phyloP scores from a whole-genome alignment of 2,329 filamentous ascomycete species.

The Beauveria varroae region DNA sequence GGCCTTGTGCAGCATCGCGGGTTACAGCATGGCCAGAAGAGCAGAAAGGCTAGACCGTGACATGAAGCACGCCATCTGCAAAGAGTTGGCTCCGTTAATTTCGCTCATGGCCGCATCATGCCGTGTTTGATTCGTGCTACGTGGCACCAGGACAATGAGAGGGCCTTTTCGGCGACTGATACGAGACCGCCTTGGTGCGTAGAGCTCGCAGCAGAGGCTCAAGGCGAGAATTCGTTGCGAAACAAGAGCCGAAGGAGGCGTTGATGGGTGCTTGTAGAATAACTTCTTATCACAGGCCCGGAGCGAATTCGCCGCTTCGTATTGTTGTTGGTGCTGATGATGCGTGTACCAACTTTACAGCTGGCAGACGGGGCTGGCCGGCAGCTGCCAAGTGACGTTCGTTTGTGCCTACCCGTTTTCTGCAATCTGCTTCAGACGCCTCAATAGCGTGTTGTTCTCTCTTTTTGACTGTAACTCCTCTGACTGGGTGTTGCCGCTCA shows the following conservation, averaged over 20 bases:
- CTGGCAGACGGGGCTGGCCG: not conserved
- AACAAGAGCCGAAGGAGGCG: no score
- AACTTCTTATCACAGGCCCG: no score
- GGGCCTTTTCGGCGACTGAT: not conserved
- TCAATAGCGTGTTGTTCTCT: not conserved
- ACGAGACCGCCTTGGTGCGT: not conserved
- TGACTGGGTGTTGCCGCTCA: not conserved
- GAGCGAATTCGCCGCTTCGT: not conserved
- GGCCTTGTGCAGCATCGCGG: not conserved
- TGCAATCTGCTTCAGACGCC: not conserved
- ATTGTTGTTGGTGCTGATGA: not conserved
- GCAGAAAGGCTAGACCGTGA: not conserved
- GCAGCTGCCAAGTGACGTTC: constrained; percentile 8
- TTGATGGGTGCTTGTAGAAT: no score
- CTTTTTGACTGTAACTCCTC: not conserved
- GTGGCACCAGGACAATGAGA: not conserved
- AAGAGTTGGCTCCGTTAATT: not conserved
- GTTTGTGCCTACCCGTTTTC: constrained; percentile 6
- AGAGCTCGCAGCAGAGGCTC: not conserved
- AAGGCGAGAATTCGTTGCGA: not conserved
- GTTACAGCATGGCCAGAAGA: not conserved
- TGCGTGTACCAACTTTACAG: not conserved
- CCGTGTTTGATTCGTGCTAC: constrained; percentile 5
- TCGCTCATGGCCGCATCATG: not conserved
- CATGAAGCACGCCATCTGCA: not conserved